phyloP scores from a whole-genome alignment of 108 stramenopile species.

The Bacterosira constricta region DNA sequence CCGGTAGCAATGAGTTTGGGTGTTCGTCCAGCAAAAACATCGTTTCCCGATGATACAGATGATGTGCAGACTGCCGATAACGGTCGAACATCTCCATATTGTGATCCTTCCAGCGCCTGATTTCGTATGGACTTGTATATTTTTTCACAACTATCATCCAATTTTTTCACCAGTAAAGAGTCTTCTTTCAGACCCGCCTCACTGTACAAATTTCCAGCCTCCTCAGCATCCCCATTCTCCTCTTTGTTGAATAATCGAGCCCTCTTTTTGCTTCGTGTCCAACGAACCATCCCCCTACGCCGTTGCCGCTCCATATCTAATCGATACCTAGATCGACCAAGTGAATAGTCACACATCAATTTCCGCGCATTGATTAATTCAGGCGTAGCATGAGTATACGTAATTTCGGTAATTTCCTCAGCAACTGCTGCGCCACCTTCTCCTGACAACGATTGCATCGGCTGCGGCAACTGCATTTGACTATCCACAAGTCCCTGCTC shows the following conservation, averaged over 20 bases:
- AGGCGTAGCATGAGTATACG: slow-evolving; percentile 85
- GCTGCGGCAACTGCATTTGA: too few relatives aligned
- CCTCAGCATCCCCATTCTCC: slow-evolving; percentile 45
- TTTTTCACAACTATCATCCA: slow-evolving; percentile 63
- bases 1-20: slow-evolving; percentile 83
- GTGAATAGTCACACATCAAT: slow-evolving; percentile 72
- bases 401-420: slow-evolving; percentile 59
- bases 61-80: slow-evolving; percentile 67
- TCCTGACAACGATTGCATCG: too few relatives aligned
- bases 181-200: slow-evolving; percentile 38
- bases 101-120: slow-evolving; percentile 77
- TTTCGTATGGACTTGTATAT: slow-evolving; percentile 61
- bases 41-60: slow-evolving; percentile 39
- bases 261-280: slow-evolving; percentile 45
- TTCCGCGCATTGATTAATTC: slow-evolving; percentile 83
- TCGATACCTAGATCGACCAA: slow-evolving; percentile 66
- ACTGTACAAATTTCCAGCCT: slow-evolving; percentile 15
- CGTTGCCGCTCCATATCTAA: slow-evolving; percentile 73
- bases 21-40: slow-evolving; percentile 24
- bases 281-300: slow-evolving; percentile 57
- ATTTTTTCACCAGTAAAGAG: slow-evolving; percentile 35
- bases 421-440: slow-evolving; percentile 37
- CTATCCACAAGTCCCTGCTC: slow-evolving; percentile 7
- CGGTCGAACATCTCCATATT: slow-evolving; percentile 81
- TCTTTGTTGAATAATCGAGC: slow-evolving; percentile 43